Percentiles rank a stretch among this genome's conserved stretches.
These are phyloP conservation scores for Corinectria fuckeliana DNA, from an alignment of 2,329 filamentous ascomycete genomes.

Conservation along the genomic window DNA sequence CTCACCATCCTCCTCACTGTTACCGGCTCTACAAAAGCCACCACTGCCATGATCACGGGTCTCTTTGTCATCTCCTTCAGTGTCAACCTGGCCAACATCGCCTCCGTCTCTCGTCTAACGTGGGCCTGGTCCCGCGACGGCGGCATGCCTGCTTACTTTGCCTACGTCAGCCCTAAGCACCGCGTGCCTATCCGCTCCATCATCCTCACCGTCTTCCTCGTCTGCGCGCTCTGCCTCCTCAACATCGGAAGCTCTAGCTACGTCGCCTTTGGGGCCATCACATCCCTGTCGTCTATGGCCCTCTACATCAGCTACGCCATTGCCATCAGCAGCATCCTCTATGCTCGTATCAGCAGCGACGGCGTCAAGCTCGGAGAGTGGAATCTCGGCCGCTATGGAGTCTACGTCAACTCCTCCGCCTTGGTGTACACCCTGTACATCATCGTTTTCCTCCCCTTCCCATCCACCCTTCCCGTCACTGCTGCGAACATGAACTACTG, in stretches of 20 bases:
- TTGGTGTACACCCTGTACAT: conserved; percentile 33
- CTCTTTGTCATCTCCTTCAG: conserved; percentile 36
- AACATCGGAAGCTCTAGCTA: conserved; percentile 37
- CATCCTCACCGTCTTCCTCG: conserved; percentile 32
- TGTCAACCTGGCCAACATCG: conserved; percentile 34
- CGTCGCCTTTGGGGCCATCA: conserved; percentile 35
- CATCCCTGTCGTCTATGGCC: conserved; percentile 31
- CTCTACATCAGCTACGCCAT: conserved; percentile 38
- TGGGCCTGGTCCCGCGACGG: conserved; percentile 38
- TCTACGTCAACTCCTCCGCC: conserved; percentile 29
- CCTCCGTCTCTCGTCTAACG: conserved; percentile 33
- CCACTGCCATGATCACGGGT: conserved; percentile 34
- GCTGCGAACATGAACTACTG: conserved; percentile 35
- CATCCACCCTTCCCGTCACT: conserved; percentile 32
- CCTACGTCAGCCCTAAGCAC: conserved; percentile 33
- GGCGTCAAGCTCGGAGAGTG: conserved; percentile 33
- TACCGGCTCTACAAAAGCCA: conserved; percentile 29
- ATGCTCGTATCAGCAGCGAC: conserved; percentile 20
- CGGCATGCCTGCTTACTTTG: conserved; percentile 34
- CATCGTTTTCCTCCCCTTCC: conserved; percentile 36
- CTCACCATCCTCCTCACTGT: conserved; percentile 29
- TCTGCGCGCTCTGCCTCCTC: conserved; percentile 34
- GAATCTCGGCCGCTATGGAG: conserved; percentile 30
- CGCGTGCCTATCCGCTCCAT: conserved; percentile 34
- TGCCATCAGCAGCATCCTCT: conserved; percentile 33